Evolutionary conservation across 2,329 filamentous ascomycete species (phyloP).

Genomic region (Colletotrichum sp.): DNA sequence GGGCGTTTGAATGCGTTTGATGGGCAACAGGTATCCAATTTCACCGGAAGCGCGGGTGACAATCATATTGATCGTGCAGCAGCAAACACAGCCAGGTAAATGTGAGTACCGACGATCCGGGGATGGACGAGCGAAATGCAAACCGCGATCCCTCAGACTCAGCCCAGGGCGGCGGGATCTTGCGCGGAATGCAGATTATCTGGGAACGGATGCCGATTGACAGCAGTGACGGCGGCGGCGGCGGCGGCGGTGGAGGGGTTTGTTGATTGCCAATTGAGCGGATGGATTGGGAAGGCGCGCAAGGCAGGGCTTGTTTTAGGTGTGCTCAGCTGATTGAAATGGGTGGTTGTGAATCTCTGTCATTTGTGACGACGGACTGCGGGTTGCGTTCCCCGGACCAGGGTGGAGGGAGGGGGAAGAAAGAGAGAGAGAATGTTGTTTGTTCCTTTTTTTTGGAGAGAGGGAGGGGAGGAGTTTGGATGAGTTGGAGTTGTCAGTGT

Average conservation of each 20-base stretch:
- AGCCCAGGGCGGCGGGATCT: background rate
- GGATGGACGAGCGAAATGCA: background rate
- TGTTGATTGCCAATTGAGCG: background rate
- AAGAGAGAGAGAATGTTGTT: background rate
- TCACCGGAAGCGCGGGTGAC: background rate
- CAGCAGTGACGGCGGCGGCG: background rate
- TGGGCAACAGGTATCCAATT: background rate
- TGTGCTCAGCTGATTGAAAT: slow-evolving; percentile 8
- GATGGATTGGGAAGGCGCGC: background rate
- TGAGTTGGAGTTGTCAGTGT: background rate
- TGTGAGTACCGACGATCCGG: background rate
- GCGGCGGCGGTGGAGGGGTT: background rate
- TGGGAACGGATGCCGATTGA: background rate
- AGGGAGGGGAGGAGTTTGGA: background rate
- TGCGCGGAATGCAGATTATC: background rate
- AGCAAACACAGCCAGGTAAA: background rate
- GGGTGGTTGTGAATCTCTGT: background rate
- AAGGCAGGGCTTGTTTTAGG: background rate
- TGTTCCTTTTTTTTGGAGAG: background rate
- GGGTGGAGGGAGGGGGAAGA: background rate
- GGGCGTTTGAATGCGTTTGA: background rate
- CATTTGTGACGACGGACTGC: background rate
- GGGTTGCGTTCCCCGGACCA: background rate
- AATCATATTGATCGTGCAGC: background rate
- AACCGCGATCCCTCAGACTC: background rate